Base-by-base conservation (phyloP, 345 rosid species). In the Ceriops tagal region DNA sequence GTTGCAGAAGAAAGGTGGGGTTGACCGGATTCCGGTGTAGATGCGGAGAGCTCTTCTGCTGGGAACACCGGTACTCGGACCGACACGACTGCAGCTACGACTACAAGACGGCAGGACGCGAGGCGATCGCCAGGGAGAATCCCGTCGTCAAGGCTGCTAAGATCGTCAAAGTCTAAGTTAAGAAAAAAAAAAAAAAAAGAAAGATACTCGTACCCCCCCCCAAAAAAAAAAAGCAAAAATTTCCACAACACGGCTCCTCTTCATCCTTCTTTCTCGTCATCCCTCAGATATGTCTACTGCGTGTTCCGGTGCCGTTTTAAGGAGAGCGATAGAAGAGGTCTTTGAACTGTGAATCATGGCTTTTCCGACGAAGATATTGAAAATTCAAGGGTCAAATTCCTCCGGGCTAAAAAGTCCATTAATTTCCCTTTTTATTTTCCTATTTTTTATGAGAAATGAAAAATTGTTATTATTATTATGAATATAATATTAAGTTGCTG, bases 91-190 rank as follows among this genome's bases (percentile, higher is more conserved):
- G 98, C 65, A 87, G 95, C 76, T 93, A 87, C 75, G 98, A 93
- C 65, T 93, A 93, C 78, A 93, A 91, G 72, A 65, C 93, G 7
- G 97, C 84, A n/a, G 99, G 97, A 1, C 92, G 97, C 13, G 97
- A 95, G 35, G 96, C 96, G 35, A 95, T 95, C 69, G 93, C 96
- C 3, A 81, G 96, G 27, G 97, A 92, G 76, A 95, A 95, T 22
- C 98, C 98, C 32, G 96, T 93, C 28, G 91, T 93, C 51, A 95
- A 89, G 77, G 99, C 99, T 2, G 97, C 99, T 1, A 95, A 95
- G 86, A 95, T 92, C 73, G 90, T 90, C 22, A 90, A 87, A 83
- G 88, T 92, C 73, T 93, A 83, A 71, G 1, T 9, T 6, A 32
- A 26, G 16, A 7, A 13, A 46, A 32, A 58, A 1, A 0, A 7